Evolutionary conservation across 2,329 filamentous ascomycete genomes (phyloP).

Genomic region (Fonsecaea nubica): DNA sequence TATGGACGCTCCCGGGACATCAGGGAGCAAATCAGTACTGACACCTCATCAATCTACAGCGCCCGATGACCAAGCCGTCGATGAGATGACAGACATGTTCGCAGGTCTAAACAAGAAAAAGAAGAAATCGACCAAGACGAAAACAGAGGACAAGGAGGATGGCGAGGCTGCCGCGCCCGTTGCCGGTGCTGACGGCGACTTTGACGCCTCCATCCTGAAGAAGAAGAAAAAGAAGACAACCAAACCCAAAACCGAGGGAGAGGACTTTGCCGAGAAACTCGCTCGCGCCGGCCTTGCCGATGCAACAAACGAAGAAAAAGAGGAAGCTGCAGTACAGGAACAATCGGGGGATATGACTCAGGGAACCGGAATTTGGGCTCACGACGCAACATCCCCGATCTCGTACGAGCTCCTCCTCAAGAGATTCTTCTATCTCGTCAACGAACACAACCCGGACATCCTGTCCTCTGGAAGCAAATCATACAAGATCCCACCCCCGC

Average conservation of each 20-base stretch:
- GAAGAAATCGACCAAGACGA: slow-evolving; percentile 63
- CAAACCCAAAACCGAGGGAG: slow-evolving; percentile 64
- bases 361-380: slow-evolving; percentile 88
- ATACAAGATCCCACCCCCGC: slow-evolving; percentile 98
- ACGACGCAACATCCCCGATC: slow-evolving; percentile 78
- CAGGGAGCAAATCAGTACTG: slow-evolving; percentile 37
- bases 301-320: slow-evolving; percentile 62
- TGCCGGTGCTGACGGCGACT: slow-evolving; percentile 65
- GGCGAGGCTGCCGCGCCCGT: slow-evolving; percentile 55
- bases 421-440: slow-evolving; percentile 93
- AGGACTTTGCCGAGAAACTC: slow-evolving; percentile 65
- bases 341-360: slow-evolving; percentile 78
- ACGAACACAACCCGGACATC: slow-evolving; percentile 96
- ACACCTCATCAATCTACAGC: slow-evolving; percentile 39
- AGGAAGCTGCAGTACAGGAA: slow-evolving; percentile 47
- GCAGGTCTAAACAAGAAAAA: slow-evolving; percentile 77
- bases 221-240: slow-evolving; percentile 86
- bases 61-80: slow-evolving; percentile 62
- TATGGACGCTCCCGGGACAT: slow-evolving; percentile 24
- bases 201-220: slow-evolving; percentile 71
- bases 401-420: slow-evolving; percentile 83
- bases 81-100: slow-evolving; percentile 72
- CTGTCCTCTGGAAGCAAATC: slow-evolving; percentile 86
- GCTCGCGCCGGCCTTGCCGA: slow-evolving; percentile 48
- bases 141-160: slow-evolving; percentile 62